A percentile compares a stretch with the other conserved stretches of the same genome.
Conservation (phyloP, 2,329 filamentous ascomycete genomes). For the Venturia effusa region DNA sequence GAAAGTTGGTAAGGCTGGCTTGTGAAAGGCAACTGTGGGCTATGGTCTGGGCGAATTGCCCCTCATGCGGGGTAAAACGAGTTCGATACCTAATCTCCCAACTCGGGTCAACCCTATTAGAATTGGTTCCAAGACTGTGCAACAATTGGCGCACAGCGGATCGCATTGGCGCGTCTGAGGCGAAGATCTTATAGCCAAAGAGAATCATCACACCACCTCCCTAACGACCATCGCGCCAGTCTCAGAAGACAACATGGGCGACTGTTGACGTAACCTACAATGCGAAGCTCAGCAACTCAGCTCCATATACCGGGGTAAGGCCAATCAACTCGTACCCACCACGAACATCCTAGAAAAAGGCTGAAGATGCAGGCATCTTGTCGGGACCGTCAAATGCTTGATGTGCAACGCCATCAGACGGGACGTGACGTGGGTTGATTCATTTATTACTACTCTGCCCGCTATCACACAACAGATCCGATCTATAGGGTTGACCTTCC, state of each 20-base stretch:
- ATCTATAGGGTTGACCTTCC: not conserved
- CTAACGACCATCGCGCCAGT: not conserved
- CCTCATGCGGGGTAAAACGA: not conserved
- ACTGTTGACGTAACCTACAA: not conserved
- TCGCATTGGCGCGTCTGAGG: not conserved
- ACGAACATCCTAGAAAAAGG: not conserved
- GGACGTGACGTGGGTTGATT: not conserved
- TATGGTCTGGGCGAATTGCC: not conserved
- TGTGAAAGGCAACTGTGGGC: not conserved
- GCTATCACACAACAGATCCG: not conserved
- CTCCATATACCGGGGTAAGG: not conserved
- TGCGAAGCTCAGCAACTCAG: not conserved
- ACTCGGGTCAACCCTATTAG: not conserved
- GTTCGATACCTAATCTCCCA: conserved; percentile 2
- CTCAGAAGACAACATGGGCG: not conserved
- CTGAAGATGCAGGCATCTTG: not conserved
- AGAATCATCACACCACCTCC: not conserved
- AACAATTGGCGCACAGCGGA: not conserved
- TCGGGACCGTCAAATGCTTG: not conserved
- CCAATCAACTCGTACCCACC: not conserved
- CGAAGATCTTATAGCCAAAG: not conserved
- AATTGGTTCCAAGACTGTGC: not conserved
- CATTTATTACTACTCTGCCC: not conserved
- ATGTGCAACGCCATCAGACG: not conserved
- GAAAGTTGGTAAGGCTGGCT: not conserved